Evolutionary conservation across 2,329 filamentous ascomycete species (phyloP).

Genomic region (Nemania serpens): DNA sequence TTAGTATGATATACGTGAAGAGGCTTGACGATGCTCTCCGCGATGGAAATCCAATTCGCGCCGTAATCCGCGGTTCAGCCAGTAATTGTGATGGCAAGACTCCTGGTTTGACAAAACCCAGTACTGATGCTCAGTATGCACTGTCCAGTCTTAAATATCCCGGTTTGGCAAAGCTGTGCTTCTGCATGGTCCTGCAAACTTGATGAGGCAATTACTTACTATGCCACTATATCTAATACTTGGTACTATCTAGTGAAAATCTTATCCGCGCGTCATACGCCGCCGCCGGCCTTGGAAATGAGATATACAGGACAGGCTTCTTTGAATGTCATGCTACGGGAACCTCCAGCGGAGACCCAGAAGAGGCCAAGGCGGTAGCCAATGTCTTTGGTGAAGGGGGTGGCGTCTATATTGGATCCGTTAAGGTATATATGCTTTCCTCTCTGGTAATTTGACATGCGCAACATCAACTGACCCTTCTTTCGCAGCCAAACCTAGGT

Average conservation of each 20-base stretch:
- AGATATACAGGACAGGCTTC: conserved; percentile 26
- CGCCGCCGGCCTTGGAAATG: conserved; percentile 25
- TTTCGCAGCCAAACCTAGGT: conserved; percentile 44
- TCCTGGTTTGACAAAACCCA: conserved; percentile 28
- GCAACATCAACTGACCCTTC: too few species aligned
- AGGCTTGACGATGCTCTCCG: conserved; percentile 50
- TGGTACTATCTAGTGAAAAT: too few species aligned
- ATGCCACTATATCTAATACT: too few species aligned
- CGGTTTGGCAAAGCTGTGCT: too few species aligned
- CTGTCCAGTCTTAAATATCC: too few species aligned
- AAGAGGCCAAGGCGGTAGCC: conserved; percentile 41
- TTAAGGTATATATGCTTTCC: too few species aligned
- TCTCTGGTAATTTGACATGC: too few species aligned
- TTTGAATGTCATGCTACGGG: conserved; percentile 33
- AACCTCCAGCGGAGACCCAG: conserved; percentile 44
- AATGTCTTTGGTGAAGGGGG: conserved; percentile 32
- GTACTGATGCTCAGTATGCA: conserved; percentile 26
- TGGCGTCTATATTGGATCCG: conserved; percentile 31
- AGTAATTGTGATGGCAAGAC: conserved; percentile 51
- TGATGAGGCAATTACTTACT: too few species aligned
- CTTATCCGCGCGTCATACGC: conserved; percentile 29
- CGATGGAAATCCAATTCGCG: conserved; percentile 51
- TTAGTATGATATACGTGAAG: conserved; percentile 52
- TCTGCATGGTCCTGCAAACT: too few species aligned
- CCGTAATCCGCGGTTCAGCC: conserved; percentile 45